A percentile compares a stretch with the other conserved stretches of the same genome.
Evolutionary conservation across 75 land plant species (phyloP).

Genomic region (Cryptomeria japonica): DNA sequence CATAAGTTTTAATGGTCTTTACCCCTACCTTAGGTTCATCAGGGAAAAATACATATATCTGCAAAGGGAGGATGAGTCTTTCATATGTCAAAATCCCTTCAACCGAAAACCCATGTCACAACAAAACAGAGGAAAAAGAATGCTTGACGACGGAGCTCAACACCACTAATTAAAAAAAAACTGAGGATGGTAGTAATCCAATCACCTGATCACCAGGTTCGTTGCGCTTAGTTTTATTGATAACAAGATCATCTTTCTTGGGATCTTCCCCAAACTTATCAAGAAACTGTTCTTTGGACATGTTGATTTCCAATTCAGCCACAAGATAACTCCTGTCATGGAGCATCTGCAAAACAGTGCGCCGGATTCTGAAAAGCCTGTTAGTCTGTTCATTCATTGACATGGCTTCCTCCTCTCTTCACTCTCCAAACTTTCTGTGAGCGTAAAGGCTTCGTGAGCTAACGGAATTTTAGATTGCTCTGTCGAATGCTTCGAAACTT

Average conservation of each 20-base stretch:
- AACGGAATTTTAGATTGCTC: too few species aligned
- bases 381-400: conserved; percentile 60
- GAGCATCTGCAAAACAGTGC: conserved; percentile 86
- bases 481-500: too few species aligned
- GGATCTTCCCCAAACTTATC: conserved; percentile 72
- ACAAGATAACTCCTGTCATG: conserved; percentile 76
- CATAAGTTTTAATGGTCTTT: conserved; percentile 85
- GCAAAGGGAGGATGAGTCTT: background rate
- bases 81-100: background rate
- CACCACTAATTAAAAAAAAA: background rate
- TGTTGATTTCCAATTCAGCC: conserved; percentile 56
- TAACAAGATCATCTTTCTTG: conserved; percentile 81
- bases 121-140: background rate
- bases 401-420: background rate
- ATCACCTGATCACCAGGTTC: conserved; percentile 63
- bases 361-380: conserved; percentile 63
- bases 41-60: conserved; percentile 93
- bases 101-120: background rate
- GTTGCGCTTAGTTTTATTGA: conserved; percentile 58
- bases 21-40: conserved; percentile 92
- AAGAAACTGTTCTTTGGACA: conserved; percentile 48
- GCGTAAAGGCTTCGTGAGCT: too few species aligned
- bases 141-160: background rate
- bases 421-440: too few species aligned
- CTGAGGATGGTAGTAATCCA: background rate